Conservation (phyloP, 805 yeast genomes). For the Nakazawaea laoshanensis region DNA sequence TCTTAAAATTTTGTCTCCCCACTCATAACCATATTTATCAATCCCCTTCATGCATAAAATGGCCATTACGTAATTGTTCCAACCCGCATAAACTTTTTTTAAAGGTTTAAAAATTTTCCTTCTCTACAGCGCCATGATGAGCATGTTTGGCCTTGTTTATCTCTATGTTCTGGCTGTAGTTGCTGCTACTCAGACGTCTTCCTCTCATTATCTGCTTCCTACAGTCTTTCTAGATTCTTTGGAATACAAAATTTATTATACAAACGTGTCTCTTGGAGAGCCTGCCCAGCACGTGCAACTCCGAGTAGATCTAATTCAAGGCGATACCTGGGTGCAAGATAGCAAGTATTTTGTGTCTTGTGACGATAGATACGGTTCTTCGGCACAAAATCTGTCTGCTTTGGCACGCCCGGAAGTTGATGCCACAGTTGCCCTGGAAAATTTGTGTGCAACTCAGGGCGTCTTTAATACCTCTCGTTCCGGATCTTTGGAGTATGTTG, state of each 20-base stretch:
- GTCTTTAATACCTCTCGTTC: slow-evolving; percentile 17
- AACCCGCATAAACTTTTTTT: too few species aligned
- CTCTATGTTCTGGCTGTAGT: neutral
- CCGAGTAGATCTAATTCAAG: slow-evolving; percentile 22
- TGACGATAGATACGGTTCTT: slow-evolving; percentile 6
- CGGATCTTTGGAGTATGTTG: slow-evolving; percentile 12
- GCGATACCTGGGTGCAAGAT: slow-evolving; percentile 22
- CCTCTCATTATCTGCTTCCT: slow-evolving; percentile 3
- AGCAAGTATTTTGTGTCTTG: slow-evolving; percentile 16
- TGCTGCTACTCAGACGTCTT: slow-evolving; percentile 1
- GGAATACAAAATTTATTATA: slow-evolving; percentile 16
- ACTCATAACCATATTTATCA: too few species aligned
- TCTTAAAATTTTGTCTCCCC: too few species aligned
- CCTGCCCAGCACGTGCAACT: slow-evolving; percentile 16
- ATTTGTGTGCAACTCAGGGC: slow-evolving; percentile 18
- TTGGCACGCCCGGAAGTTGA: slow-evolving; percentile 1
- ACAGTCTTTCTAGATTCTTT: slow-evolving; percentile 1
- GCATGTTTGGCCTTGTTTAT: too few species aligned
- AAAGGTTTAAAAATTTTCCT: too few species aligned
- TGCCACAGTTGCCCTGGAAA: neutral
- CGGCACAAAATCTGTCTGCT: slow-evolving; percentile 4
- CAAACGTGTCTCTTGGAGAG: slow-evolving; percentile 16
- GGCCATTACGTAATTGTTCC: too few species aligned
- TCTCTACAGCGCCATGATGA: too few species aligned
- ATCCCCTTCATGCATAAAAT: too few species aligned